These are phyloP conservation scores for Penicillium ochrochloron DNA, from an alignment of 495 filamentous ascomycete species.

Conservation along the genomic window DNA sequence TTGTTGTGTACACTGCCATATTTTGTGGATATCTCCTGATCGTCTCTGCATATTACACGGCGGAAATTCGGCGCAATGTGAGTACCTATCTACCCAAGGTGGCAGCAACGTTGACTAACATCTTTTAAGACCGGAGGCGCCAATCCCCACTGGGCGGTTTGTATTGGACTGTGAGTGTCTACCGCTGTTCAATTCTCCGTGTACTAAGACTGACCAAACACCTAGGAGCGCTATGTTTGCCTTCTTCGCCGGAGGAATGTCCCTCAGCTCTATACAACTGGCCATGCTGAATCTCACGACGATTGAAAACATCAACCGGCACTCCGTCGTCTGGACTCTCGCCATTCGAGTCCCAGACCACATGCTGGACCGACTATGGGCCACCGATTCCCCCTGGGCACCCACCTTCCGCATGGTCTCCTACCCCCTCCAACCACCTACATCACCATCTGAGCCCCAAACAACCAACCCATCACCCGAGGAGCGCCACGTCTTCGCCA, in stretches of 20 bases:
- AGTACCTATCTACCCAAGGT: conserved; percentile 11
- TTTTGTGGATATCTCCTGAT: conserved; percentile 69
- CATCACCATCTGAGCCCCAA: conserved; percentile 21
- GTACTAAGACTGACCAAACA: background rate
- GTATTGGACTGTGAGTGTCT: conserved; percentile 58
- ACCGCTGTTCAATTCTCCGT: conserved; percentile 1
- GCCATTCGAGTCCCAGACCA: conserved; percentile 72
- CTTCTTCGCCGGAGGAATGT: conserved; percentile 77
- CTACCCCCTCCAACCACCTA: conserved; percentile 40
- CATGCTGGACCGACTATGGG: conserved; percentile 43
- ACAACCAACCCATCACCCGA: conserved; percentile 17
- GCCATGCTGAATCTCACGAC: conserved; percentile 75
- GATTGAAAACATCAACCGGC: conserved; percentile 72
- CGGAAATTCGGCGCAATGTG: conserved; percentile 48
- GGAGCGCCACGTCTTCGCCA: conserved; percentile 69
- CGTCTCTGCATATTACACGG: conserved; percentile 59
- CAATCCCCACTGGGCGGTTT: conserved; percentile 58
- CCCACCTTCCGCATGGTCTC: conserved; percentile 53
- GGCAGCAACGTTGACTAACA: conserved; percentile 16
- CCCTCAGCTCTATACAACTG: conserved; percentile 68
- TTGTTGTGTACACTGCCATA: conserved; percentile 69
- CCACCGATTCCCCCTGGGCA: conserved; percentile 41
- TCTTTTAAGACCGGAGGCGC: conserved; percentile 35
- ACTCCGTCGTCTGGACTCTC: conserved; percentile 67
- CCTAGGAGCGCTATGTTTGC: conserved; percentile 68